Conservation (phyloP, 2,329 filamentous ascomycete species). For the Curvularia spicifera region DNA sequence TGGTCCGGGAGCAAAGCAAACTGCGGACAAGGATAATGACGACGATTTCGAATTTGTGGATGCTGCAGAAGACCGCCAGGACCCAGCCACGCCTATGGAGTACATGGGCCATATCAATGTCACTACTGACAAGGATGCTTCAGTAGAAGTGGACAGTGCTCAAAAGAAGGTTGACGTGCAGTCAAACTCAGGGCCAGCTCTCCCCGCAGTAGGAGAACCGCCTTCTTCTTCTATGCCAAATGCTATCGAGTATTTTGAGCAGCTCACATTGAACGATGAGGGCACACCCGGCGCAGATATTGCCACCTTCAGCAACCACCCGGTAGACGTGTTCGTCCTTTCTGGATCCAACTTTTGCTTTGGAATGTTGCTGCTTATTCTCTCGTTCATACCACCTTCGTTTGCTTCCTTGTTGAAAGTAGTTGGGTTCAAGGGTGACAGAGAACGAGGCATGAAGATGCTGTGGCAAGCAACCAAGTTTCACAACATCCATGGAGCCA, state of each 20-base stretch:
- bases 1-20: conserved; percentile 13
- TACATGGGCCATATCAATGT: conserved; percentile 56
- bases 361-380: conserved; percentile 80
- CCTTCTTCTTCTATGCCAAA: conserved; percentile 31
- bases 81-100: conserved; percentile 54
- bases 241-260: conserved; percentile 40
- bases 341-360: conserved; percentile 90
- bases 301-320: conserved; percentile 69
- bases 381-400: conserved; percentile 91
- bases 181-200: conserved; percentile 35
- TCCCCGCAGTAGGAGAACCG: conserved; percentile 28
- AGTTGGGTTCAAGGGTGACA: conserved; percentile 89
- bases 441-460: conserved; percentile 79
- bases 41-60: conserved; percentile 63
- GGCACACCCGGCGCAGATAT: conserved; percentile 56
- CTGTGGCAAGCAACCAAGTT: conserved; percentile 90
- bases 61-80: conserved; percentile 58
- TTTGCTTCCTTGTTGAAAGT: conserved; percentile 87
- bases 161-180: conserved; percentile 29
- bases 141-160: conserved; percentile 34
- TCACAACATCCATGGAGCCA: conserved; percentile 88
- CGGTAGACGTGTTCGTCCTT: conserved; percentile 86
- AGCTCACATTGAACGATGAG: conserved; percentile 37
- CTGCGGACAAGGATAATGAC: conserved; percentile 36
- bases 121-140: conserved; percentile 30